Conservation (phyloP, 306 rosid genomes). For the Astragalus glycyphyllos region DNA sequence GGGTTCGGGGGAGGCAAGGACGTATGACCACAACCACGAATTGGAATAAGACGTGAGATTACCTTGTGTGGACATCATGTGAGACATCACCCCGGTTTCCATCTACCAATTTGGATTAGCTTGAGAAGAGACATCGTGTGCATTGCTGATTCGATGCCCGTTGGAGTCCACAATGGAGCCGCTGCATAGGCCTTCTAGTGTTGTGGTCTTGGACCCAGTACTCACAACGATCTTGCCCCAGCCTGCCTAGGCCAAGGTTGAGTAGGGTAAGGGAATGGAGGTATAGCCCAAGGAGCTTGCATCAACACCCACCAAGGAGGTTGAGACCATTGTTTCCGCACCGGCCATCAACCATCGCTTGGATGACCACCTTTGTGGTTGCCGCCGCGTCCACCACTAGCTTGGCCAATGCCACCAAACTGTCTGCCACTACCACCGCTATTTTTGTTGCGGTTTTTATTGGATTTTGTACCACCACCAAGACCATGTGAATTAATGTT, state of each 20-base stretch:
- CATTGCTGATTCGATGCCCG: no score
- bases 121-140: no score
- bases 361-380: not conserved
- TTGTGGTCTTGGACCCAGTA: not conserved
- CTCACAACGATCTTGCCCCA: not conserved
- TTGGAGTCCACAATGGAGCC: no score
- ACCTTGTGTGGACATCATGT: no score
- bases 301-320: not conserved
- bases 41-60: no score
- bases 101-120: no score
- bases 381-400: not conserved
- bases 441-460: not conserved
- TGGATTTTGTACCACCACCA: not conserved
- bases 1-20: no score
- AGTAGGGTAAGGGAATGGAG: conserved; percentile 2
- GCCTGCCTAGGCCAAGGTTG: not conserved
- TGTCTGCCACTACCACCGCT: no score
- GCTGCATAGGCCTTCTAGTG: no score
- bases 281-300: not conserved
- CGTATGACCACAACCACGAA: no score
- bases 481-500: not conserved
- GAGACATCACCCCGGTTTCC: no score
- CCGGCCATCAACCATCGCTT: not conserved
- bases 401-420: not conserved
- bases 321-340: not conserved